Evolutionary conservation across 805 yeast genomes (phyloP), one percentile per base, ranked within the genome.

Genomic region (Suhomyces prunicola): DNA sequence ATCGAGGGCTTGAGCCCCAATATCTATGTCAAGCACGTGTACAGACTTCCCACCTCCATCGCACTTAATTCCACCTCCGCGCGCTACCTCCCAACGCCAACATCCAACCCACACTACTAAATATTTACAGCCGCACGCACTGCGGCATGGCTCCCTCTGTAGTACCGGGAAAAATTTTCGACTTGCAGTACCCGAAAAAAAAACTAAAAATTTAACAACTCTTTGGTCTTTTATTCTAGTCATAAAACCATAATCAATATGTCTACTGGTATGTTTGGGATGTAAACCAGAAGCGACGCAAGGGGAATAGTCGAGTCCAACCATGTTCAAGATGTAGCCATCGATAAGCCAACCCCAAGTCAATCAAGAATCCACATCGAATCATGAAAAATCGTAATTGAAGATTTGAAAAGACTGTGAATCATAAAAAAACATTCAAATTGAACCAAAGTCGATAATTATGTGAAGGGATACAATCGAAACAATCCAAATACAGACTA

Each of bases 201-300:
- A 54, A 54, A 54, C 46, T 50, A 48, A 54, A 48, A 46, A 50
- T 35, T 44, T 33, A 9, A 35, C 50, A 31, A 33, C 46, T 42
- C 45, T 44, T 47, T 50, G 52, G 52, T 46, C 48, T 46, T 54
- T 44, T 49, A 48, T 49, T 53, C 55, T 53, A 51, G 51, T 51
- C 56, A 53, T 50, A 54, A 55, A 44, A 52, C 54, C 50, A 51
- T 51, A 52, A 52, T 51, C 54, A 55, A 47, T 31, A 57, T 57
- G 60, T 57, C 60, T 57, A 29, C 60, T 57, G 60, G 60, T 57
- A 57, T 55, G 60, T 57, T 52, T 46, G 23, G 29, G 42, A 39
- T 39, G 42, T 39, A 4, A 39, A 17, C 15, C 24, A 39, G 42
- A 39, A 39, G 42, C 42, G 42, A 19, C 22, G 24, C 23, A 15